Base-by-base conservation (phyloP, 139 green algal genomes). In the Asterochloris sp. region DNA sequence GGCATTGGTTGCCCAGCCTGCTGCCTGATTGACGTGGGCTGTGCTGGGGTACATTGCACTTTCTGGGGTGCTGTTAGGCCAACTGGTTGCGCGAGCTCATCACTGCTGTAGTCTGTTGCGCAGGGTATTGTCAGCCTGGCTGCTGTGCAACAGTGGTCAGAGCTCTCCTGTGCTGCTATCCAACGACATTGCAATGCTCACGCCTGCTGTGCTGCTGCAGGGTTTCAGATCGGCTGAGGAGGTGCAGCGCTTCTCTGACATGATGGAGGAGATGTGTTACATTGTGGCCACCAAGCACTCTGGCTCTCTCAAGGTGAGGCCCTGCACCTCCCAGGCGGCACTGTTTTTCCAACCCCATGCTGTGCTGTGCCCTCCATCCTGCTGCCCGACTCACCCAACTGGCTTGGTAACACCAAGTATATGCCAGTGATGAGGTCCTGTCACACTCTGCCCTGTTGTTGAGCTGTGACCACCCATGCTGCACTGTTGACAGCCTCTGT, bases 201-300 rank as follows among this genome's bases (percentile, higher is more conserved):
- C 26, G 23, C 54, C 28, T 28, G 13, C 13, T 16, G 17, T 11
- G 80, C 73, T 17, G 23, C 19, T 82, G 75, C 89, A 96, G 89
- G 93, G 93, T 10, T 97, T 98, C 94, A 89, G 95, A 74, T 97
- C 85, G 76, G 92, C 94, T 76, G 92, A 97, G 77, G 96, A 99
- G 91, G 94, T 99, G 68, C 87, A 98, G 90, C 92, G 94, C 76
- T 99, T 98, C 86, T 83, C 86, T 16, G 87, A 95, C 84, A 96
- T 98, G 91, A 98, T 99, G 94, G 92, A 98, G 87, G 96, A 98
- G 92, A 96, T 99, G 94, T 97, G 93, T 90, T 90, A 97, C 89
- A 97, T 99, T 76, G 96, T 99, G 68, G 95, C 96, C 76, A 95
- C 90, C 66, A 98, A 98, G 93, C 93, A 99, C 94, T 90, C 87